phyloP scores from a whole-genome alignment of 768 basidiomycete genomes.

The Tricholomella constricta region DNA sequence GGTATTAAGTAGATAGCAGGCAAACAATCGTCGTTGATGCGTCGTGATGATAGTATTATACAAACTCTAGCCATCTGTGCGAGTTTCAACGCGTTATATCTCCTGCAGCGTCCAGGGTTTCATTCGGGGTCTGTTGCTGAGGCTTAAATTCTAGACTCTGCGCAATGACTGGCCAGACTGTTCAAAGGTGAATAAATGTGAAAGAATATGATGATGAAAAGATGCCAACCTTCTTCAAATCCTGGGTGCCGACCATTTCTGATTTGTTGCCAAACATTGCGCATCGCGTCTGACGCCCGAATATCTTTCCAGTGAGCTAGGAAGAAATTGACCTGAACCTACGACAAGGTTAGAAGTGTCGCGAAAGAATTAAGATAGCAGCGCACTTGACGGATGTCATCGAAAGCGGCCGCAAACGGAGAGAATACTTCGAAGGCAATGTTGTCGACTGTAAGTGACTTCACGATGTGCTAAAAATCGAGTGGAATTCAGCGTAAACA shows the following conservation, averaged over 20 bases:
- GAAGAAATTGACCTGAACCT: slow-evolving; percentile 77
- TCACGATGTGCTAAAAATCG: slow-evolving; percentile 66
- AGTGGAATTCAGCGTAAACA: not conserved
- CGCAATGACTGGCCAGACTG: slow-evolving; percentile 71
- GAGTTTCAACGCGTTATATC: slow-evolving; percentile 2
- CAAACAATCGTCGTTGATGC: not conserved
- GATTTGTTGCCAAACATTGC: slow-evolving; percentile 83
- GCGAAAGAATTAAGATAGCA: not conserved
- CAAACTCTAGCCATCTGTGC: not conserved
- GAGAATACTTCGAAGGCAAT: slow-evolving; percentile 87
- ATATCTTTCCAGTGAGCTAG: slow-evolving; percentile 82
- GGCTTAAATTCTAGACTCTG: slow-evolving; percentile 64
- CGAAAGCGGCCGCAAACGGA: slow-evolving; percentile 79
- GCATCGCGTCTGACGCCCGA: slow-evolving; percentile 81
- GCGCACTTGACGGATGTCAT: slow-evolving; percentile 73
- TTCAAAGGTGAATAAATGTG: not conserved
- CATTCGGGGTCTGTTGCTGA: slow-evolving; percentile 18
- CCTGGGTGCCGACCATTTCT: slow-evolving; percentile 82
- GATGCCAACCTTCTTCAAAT: slow-evolving; percentile 73
- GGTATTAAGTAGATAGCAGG: not conserved
- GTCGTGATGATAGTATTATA: not conserved
- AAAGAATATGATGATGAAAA: slow-evolving; percentile 10
- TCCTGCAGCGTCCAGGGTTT: slow-evolving; percentile 19
- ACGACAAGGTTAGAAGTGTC: slow-evolving; percentile 44
- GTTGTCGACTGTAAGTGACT: slow-evolving; percentile 74